A percentile compares a stretch with the other conserved stretches of the same genome.
These are phyloP conservation scores for Cucumis melo DNA, from an alignment of 306 rosid species.

Conservation along the genomic window DNA sequence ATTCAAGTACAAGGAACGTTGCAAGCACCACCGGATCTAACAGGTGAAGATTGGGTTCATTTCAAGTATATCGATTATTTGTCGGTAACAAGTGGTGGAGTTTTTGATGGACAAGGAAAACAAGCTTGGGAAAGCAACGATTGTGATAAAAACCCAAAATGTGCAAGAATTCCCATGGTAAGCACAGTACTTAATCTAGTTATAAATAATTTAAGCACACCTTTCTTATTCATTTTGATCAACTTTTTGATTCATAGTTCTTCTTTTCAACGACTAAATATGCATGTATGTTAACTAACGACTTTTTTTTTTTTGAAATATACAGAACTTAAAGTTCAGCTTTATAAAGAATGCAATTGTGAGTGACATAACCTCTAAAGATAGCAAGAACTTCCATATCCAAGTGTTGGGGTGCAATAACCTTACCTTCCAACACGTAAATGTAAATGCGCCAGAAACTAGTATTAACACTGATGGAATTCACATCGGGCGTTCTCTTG, in stretches of 20 bases:
- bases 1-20: background rate
- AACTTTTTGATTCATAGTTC: too few species aligned
- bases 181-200: background rate
- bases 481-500: background rate
- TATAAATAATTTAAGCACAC: too few species aligned
- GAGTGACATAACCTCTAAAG: background rate
- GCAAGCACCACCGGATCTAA: background rate
- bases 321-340: background rate
- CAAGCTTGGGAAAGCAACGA: background rate
- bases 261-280: too few species aligned
- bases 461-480: background rate
- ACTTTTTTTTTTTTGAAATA: too few species aligned
- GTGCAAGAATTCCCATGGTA: slow-evolving; percentile 14
- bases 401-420: too few species aligned
- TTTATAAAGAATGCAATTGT: background rate
- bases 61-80: too few species aligned
- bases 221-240: too few species aligned
- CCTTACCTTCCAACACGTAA: too few species aligned
- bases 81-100: background rate
- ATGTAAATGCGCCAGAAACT: too few species aligned
- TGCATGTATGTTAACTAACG: too few species aligned
- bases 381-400: background rate
- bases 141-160: background rate
- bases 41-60: background rate
- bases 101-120: background rate